phyloP scores from a whole-genome alignment of 257 asterid genomes.

The Capsicum pubescens region DNA sequence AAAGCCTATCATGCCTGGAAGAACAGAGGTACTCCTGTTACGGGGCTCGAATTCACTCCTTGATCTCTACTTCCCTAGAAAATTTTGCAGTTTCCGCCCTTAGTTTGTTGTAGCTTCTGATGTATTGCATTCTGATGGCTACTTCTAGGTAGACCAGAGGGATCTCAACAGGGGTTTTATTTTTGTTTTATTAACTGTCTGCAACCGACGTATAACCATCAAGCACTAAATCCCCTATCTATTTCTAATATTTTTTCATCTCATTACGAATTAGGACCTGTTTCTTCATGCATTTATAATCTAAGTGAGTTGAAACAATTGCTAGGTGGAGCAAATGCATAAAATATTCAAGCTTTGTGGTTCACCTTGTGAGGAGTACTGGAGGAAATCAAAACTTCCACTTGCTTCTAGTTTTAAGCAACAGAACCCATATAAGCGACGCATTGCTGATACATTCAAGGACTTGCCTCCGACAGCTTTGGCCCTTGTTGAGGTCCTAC shows the following conservation, averaged over 20 bases:
- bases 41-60: neutral
- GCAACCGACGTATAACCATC: neutral
- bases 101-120: neutral
- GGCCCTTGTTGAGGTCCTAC: conserved; percentile 31
- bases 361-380: conserved; percentile 38
- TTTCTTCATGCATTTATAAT: conserved; percentile 17
- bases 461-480: conserved; percentile 31
- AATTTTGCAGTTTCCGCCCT: neutral
- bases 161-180: neutral
- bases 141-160: neutral
- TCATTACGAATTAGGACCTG: neutral
- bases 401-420: conserved; percentile 37
- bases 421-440: conserved; percentile 32
- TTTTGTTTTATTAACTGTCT: neutral
- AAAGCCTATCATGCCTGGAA: conserved; percentile 34
- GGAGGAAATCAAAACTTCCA: conserved; percentile 37
- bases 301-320: neutral
- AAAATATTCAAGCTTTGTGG: conserved; percentile 43
- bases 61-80: conserved; percentile 1
- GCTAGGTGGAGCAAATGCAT: conserved; percentile 39
- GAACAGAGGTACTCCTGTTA: conserved; percentile 32
- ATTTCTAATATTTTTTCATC: neutral
- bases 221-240: neutral
- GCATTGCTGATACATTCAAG: conserved; percentile 31
- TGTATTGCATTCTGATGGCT: neutral